Conservation (phyloP, 1,284 basidiomycete species). For the Trametes sp. region DNA sequence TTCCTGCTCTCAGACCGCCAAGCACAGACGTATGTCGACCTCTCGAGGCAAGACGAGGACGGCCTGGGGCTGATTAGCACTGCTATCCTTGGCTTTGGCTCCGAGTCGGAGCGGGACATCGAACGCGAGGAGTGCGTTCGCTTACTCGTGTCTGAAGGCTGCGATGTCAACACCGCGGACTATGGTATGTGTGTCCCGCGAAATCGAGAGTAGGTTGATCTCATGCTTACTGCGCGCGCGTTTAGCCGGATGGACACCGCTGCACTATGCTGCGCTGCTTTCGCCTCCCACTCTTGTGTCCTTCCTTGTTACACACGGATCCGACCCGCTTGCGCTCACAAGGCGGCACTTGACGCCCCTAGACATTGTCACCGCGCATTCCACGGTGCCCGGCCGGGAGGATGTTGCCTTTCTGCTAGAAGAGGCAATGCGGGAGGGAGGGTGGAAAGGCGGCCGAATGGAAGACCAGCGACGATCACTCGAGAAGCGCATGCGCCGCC, state of each 20-base stretch:
- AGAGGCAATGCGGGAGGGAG: slow-evolving; percentile 81
- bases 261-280: slow-evolving; percentile 93
- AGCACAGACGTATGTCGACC: slow-evolving; percentile 72
- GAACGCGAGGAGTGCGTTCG: slow-evolving; percentile 90
- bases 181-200: slow-evolving; percentile 56
- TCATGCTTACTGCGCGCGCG: slow-evolving; percentile 1
- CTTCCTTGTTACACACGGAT: slow-evolving; percentile 91
- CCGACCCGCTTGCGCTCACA: slow-evolving; percentile 80
- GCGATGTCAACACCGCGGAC: slow-evolving; percentile 71
- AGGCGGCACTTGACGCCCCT: slow-evolving; percentile 81
- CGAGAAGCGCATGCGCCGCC: slow-evolving; percentile 65
- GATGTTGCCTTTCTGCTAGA: slow-evolving; percentile 83
- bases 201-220: neutral
- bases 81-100: slow-evolving; percentile 85
- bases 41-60: slow-evolving; percentile 81
- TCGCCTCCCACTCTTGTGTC: slow-evolving; percentile 92
- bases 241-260: slow-evolving; percentile 90
- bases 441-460: slow-evolving; percentile 75
- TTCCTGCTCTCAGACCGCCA: slow-evolving; percentile 77
- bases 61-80: slow-evolving; percentile 81
- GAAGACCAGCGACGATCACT: slow-evolving; percentile 64
- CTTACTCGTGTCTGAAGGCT: slow-evolving; percentile 80
- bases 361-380: slow-evolving; percentile 85
- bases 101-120: slow-evolving; percentile 80
- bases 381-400: slow-evolving; percentile 79